These are phyloP conservation scores for Globisporangium cylindrosporum DNA, from an alignment of 352 stramenopile genomes.

Conservation along the genomic window DNA sequence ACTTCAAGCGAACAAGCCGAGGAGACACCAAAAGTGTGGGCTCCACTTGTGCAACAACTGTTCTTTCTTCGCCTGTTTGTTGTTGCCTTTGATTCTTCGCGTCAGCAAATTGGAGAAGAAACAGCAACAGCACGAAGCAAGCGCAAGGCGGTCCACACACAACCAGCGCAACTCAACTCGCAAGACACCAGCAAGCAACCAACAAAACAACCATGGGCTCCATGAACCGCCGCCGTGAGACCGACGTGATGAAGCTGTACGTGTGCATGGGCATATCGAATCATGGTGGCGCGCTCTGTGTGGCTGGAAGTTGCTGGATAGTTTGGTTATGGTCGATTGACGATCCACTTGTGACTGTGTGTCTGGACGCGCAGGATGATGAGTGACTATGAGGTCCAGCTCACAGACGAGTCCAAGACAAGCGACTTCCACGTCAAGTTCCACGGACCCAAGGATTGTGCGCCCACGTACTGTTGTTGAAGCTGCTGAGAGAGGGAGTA, in stretches of 20 bases:
- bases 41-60: background rate
- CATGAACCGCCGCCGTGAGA: conserved; percentile 83
- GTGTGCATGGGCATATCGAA: conserved; percentile 10
- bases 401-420: conserved; percentile 80
- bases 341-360: background rate
- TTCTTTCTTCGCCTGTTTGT: conserved; percentile 21
- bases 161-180: background rate
- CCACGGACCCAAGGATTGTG: conserved; percentile 81
- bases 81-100: conserved; percentile 1
- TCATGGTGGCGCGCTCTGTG: background rate
- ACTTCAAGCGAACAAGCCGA: conserved; percentile 23
- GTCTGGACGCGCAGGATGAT: conserved; percentile 68
- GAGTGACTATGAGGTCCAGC: conserved; percentile 86
- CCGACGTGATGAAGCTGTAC: conserved; percentile 90
- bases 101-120: conserved; percentile 12
- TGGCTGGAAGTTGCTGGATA: background rate
- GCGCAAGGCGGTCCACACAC: background rate
- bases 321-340: background rate
- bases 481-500: background rate
- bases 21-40: conserved; percentile 26
- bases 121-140: background rate
- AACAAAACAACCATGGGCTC: conserved; percentile 40
- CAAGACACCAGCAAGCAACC: background rate
- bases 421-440: conserved; percentile 87
- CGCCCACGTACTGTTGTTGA: conserved; percentile 14